These are phyloP conservation scores for Fusarium citri DNA, from an alignment of 2,329 filamentous ascomycete genomes.

Conservation along the genomic window DNA sequence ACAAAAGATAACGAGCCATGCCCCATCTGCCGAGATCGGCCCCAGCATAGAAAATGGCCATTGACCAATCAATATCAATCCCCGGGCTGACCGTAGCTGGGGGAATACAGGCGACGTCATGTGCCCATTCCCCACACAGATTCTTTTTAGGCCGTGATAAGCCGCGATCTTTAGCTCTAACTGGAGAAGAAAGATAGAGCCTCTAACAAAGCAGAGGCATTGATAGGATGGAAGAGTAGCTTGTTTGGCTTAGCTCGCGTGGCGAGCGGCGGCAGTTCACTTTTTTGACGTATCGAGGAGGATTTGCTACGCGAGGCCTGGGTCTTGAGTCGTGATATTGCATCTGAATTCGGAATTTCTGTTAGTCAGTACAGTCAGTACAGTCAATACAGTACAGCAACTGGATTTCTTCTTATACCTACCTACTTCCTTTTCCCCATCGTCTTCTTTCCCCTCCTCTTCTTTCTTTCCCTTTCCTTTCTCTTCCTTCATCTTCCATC, in stretches of 20 bases:
- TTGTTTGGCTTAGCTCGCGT: slow-evolving; percentile 24
- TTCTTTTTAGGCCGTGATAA: slow-evolving; percentile 47
- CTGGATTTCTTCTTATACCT: slow-evolving; percentile 8
- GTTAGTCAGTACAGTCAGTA: slow-evolving; percentile 29
- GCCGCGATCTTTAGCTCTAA: slow-evolving; percentile 40
- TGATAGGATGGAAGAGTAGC: slow-evolving; percentile 1
- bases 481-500: slow-evolving; percentile 26
- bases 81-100: slow-evolving; percentile 27
- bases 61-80: slow-evolving; percentile 40
- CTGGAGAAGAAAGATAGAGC: neutral
- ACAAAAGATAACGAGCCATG: slow-evolving; percentile 26
- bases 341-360: slow-evolving; percentile 24
- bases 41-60: slow-evolving; percentile 30
- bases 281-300: neutral
- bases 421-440: slow-evolving; percentile 12
- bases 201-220: neutral
- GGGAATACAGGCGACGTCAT: slow-evolving; percentile 42
- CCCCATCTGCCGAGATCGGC: slow-evolving; percentile 42
- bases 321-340: slow-evolving; percentile 25
- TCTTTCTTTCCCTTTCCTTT: neutral
- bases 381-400: neutral
- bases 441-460: slow-evolving; percentile 5
- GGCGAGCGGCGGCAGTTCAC: slow-evolving; percentile 13
- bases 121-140: slow-evolving; percentile 33
- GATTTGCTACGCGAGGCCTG: slow-evolving; percentile 22